Conservation (phyloP, 805 yeast genomes). For the Candida ficus region DNA sequence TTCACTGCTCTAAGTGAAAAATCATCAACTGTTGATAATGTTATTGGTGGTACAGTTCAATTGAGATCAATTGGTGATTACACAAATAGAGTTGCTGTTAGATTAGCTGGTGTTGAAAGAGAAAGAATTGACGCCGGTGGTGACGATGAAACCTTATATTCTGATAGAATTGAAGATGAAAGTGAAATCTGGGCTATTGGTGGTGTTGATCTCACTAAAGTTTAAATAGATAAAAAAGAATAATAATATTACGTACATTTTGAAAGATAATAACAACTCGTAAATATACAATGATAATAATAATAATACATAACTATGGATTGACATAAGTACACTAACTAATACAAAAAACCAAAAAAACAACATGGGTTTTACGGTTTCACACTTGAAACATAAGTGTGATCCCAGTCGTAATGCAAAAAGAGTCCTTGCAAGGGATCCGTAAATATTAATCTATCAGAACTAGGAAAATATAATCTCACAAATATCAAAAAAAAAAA, state of each 20-base stretch:
- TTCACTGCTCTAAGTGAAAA: constrained; percentile 36
- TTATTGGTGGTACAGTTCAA: constrained; percentile 47
- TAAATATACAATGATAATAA: neutral
- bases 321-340: neutral
- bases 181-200: constrained; percentile 87
- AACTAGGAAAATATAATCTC: too few relatives aligned
- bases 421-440: too few relatives aligned
- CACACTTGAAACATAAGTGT: too few relatives aligned
- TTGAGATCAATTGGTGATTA: constrained; percentile 81
- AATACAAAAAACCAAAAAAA: neutral
- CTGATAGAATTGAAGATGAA: constrained; percentile 85
- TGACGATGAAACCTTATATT: constrained; percentile 76
- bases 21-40: constrained; percentile 32
- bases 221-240: constrained; percentile 7
- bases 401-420: too few relatives aligned
- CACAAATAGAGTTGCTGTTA: constrained; percentile 81
- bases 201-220: constrained; percentile 44
- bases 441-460: neutral
- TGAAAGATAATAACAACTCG: too few relatives aligned
- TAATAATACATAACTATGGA: neutral
- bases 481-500: neutral
- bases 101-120: constrained; percentile 82
- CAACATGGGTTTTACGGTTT: too few relatives aligned
- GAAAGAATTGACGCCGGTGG: constrained; percentile 90
- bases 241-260: too few relatives aligned